Conservation (phyloP, 2,329 filamentous ascomycete species). For the Monosporascus sp. region DNA sequence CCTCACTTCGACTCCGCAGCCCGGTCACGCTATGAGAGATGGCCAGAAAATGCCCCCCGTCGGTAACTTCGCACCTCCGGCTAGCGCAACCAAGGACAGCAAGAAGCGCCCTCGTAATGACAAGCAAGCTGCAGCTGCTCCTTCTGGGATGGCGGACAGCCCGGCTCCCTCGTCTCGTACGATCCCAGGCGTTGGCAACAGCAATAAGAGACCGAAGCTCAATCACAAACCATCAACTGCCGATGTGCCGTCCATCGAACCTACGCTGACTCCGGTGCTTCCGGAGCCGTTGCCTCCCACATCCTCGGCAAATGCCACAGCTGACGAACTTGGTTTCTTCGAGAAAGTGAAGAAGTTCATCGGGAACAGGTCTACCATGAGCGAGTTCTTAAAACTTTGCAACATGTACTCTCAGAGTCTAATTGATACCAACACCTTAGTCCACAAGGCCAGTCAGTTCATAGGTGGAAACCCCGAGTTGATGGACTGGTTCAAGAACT, state of each 20-base stretch:
- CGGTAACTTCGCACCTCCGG: constrained; percentile 82
- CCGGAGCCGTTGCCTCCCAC: constrained; percentile 82
- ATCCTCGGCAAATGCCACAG: constrained; percentile 64
- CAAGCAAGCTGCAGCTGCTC: constrained; percentile 45
- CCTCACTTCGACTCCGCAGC: constrained; percentile 46
- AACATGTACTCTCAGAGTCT: constrained; percentile 92
- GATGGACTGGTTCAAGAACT: constrained; percentile 81
- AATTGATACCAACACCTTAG: constrained; percentile 77
- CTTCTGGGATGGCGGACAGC: constrained; percentile 38
- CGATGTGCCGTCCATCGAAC: constrained; percentile 65
- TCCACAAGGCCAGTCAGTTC: constrained; percentile 78
- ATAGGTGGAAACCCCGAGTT: constrained; percentile 85
- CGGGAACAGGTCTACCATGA: constrained; percentile 85
- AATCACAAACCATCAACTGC: constrained; percentile 59
- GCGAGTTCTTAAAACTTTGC: constrained; percentile 94
- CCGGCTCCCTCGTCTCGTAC: constrained; percentile 32
- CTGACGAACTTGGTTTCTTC: constrained; percentile 89
- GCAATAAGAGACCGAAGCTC: constrained; percentile 66
- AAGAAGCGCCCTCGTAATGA: constrained; percentile 76
- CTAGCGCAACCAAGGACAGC: constrained; percentile 78
- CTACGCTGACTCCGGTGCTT: constrained; percentile 80
- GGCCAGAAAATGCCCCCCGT: constrained; percentile 83
- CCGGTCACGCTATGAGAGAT: constrained; percentile 44
- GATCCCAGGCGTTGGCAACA: constrained; percentile 31
- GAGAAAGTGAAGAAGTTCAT: constrained; percentile 96